Base-by-base conservation (phyloP, 208 protist species). In the Trypanosoma grayi region DNA sequence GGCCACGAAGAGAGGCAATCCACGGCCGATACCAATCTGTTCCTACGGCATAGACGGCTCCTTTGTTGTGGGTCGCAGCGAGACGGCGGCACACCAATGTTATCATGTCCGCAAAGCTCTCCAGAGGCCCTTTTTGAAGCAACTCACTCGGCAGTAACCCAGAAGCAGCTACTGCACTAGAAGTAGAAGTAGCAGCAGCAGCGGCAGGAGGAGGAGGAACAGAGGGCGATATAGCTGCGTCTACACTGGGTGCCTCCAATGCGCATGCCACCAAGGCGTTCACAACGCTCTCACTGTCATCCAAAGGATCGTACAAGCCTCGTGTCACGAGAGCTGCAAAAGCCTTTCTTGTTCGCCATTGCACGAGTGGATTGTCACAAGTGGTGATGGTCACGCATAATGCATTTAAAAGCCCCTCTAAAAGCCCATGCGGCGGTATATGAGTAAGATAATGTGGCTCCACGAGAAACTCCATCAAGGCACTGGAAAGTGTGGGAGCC, bases 1-100 rank as follows among this genome's bases (percentile, higher is more conserved):
- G 57, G 28, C 70, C 70, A 14, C 72, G 58, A 46, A 94, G 71
- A 25, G 63, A 51, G 10, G 73, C 44, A 40, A 83, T 53, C 87
- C 87, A 94, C 64, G 72, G 46, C 0, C 16, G 52, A 24, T 61
- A 69, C 62, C 71, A 79, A 16, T 61, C 52, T 2, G 45, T 46
- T 7, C 20, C 14, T 36, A 48, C 11, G 22, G 14, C 43, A 14
- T 9, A 0, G 3, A 14, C 28, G 30, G 7, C 16, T 47, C 20
- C 16, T 39, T n/a, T 25, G 20, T 2, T 44, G 10, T 61, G 18
- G 14, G 11, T 30, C 2, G 30, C n/a, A 0, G 41, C 62, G n/a
- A 69, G 34, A 37, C 53, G 62, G 40, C 45, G 53, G 33, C 54
- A 69, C 28, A 61, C 13, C n/a, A 31, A 16, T 7, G 45, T 52